Conservation (phyloP, 306 rosid genomes). For the Pachyrhizus erosus region DNA sequence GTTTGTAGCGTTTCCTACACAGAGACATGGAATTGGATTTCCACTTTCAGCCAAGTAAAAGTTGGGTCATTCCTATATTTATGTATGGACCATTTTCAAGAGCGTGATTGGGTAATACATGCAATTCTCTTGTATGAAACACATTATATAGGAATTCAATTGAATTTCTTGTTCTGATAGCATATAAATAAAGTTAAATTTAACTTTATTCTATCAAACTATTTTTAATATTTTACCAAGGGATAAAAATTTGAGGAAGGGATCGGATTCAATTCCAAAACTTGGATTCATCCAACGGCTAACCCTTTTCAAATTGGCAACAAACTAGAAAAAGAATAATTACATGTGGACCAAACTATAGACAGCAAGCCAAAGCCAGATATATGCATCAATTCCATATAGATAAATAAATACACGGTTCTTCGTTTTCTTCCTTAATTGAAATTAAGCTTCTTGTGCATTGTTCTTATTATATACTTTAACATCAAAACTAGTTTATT, state of each 20-base stretch:
- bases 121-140: background rate
- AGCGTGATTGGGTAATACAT: background rate
- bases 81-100: background rate
- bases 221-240: background rate
- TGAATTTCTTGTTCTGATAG: background rate
- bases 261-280: background rate
- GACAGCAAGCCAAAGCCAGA: background rate
- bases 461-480: background rate
- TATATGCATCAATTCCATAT: background rate
- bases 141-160: background rate
- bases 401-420: background rate
- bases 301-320: background rate
- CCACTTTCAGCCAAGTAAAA: background rate
- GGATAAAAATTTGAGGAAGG: background rate
- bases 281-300: background rate
- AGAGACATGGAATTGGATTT: constrained; percentile 3
- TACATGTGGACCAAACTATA: background rate
- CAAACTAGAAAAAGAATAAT: background rate
- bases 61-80: background rate
- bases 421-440: background rate
- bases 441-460: background rate
- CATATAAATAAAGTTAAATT: background rate
- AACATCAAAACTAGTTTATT: background rate
- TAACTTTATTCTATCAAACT: background rate
- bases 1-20: constrained; percentile 45